Evolutionary conservation across 345 rosid species (phyloP).

Genomic region (Eutrema yunnanense): DNA sequence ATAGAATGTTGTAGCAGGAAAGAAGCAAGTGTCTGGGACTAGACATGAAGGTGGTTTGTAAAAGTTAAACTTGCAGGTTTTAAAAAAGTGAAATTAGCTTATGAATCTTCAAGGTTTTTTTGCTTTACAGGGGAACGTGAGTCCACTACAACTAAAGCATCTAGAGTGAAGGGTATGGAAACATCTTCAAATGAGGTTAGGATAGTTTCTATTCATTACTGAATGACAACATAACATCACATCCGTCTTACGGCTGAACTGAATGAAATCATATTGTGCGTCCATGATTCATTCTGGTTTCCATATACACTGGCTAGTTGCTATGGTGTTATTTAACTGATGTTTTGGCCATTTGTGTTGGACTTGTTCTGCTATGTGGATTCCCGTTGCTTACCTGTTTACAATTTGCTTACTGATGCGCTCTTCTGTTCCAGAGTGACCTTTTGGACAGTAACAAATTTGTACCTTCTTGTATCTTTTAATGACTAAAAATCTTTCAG

Average conservation of each 20-base stretch:
- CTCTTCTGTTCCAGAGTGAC: no score
- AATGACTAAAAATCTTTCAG: no score
- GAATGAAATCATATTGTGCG: not conserved
- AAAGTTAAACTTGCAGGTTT: not conserved
- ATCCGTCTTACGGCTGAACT: no score
- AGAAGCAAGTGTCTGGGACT: not conserved
- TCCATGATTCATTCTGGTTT: not conserved
- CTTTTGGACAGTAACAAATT: no score
- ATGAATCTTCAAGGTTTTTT: not conserved
- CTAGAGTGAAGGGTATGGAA: not conserved
- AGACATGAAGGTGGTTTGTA: constrained; percentile 7
- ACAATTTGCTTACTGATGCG: no score
- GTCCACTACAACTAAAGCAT: not conserved
- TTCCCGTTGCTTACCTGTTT: no score
- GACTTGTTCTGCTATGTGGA: no score
- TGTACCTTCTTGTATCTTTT: no score
- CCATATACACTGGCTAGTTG: not conserved
- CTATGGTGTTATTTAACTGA: not conserved
- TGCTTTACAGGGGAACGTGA: not conserved
- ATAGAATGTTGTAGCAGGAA: not conserved
- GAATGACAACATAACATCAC: not conserved
- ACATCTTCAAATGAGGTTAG: constrained; percentile 2
- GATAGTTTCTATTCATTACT: no score
- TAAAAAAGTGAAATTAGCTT: not conserved
- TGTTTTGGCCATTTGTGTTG: not conserved